Evolutionary conservation across 1,139 yeast species (phyloP).

Genomic region (Yarrowia galli): DNA sequence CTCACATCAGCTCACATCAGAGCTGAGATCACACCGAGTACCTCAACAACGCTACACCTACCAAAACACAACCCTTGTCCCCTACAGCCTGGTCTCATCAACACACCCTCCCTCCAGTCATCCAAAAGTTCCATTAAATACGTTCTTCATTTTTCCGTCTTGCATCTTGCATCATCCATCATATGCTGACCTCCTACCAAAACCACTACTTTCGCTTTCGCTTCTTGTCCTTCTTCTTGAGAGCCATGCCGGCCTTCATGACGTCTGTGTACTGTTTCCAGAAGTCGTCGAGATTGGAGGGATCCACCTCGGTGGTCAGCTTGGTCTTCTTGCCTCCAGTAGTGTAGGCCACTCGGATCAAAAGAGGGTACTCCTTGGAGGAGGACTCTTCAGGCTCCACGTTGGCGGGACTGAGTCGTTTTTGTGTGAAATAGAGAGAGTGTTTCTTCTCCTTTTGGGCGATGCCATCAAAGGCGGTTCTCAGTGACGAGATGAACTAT

Average conservation of each 20-base stretch:
- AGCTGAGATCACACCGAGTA: too few species aligned
- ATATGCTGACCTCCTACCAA: background rate
- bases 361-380: conserved; percentile 40
- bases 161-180: too few species aligned
- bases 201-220: conserved; percentile 56
- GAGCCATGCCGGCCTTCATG: conserved; percentile 66
- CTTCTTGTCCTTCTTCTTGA: conserved; percentile 69
- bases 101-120: background rate
- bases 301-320: conserved; percentile 68
- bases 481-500: conserved; percentile 21
- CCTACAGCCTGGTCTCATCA: background rate
- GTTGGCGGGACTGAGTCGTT: conserved; percentile 17
- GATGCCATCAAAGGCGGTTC: background rate
- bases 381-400: conserved; percentile 20
- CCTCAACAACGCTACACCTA: too few species aligned
- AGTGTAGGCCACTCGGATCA: conserved; percentile 49
- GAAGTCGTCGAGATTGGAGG: conserved; percentile 64
- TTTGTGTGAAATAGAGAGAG: conserved; percentile 34
- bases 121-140: conserved; percentile 1
- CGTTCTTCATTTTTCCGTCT: conserved; percentile 13
- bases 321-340: conserved; percentile 70
- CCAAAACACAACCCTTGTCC: background rate
- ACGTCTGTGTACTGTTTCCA: conserved; percentile 74
- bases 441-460: conserved; percentile 32
- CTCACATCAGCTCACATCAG: too few species aligned